These are phyloP conservation scores for Plantago elongata DNA, from an alignment of 257 asterid genomes.

Conservation along the genomic window DNA sequence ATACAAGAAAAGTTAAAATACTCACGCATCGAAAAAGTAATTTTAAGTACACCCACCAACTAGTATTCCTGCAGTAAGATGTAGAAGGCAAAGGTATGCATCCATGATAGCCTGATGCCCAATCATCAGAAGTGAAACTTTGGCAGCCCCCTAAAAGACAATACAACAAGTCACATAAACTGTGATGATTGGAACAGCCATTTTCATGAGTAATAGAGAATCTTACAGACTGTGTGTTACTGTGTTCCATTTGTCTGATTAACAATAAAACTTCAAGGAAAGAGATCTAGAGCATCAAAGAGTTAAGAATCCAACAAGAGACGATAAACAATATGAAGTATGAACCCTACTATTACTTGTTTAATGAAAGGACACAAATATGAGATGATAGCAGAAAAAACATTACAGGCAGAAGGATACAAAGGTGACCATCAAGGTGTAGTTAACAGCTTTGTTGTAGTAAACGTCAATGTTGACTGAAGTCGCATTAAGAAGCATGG, in stretches of 20 bases:
- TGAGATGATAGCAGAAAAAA: not conserved
- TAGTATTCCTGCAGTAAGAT: slow-evolving; percentile 96
- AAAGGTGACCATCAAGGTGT: slow-evolving; percentile 98
- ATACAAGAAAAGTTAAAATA: not conserved
- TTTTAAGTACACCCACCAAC: slow-evolving; percentile 57
- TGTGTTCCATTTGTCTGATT: slow-evolving; percentile 96
- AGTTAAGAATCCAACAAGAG: slow-evolving; percentile 47
- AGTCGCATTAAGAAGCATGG: slow-evolving; percentile 86
- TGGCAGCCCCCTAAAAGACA: slow-evolving; percentile 84
- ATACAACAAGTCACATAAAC: slow-evolving; percentile 1
- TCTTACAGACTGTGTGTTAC: slow-evolving; percentile 93
- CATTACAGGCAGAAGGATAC: slow-evolving; percentile 61
- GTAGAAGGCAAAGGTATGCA: slow-evolving; percentile 93
- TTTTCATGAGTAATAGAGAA: not conserved
- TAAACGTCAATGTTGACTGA: slow-evolving; percentile 82
- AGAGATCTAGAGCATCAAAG: slow-evolving; percentile 49
- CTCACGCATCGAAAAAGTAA: not conserved
- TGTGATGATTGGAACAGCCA: slow-evolving; percentile 4
- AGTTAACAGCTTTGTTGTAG: slow-evolving; percentile 92
- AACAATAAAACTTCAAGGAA: slow-evolving; percentile 89
- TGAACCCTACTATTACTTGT: slow-evolving; percentile 4
- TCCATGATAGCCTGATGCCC: slow-evolving; percentile 99
- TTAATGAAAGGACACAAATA: not conserved
- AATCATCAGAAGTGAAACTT: slow-evolving; percentile 88
- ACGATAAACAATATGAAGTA: slow-evolving; percentile 16